These are phyloP conservation scores for Leccinum angustisporum DNA, from an alignment of 1,284 basidiomycete genomes.

Conservation along the genomic window DNA sequence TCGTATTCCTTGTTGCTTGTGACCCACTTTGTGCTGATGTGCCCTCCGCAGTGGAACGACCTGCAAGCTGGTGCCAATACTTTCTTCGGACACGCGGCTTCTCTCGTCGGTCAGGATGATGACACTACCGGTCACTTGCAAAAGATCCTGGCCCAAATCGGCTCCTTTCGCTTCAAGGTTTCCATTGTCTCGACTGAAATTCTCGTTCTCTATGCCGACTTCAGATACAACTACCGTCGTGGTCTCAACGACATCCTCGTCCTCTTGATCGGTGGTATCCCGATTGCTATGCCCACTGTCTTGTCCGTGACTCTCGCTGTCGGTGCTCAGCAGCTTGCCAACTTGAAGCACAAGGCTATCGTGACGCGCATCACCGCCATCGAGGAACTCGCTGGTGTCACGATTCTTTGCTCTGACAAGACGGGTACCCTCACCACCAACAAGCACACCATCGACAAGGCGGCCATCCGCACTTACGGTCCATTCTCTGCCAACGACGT, in stretches of 20 bases:
- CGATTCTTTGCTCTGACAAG: constrained; percentile 72
- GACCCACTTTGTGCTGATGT: constrained; percentile 5
- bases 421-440: constrained; percentile 97
- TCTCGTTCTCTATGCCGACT: constrained; percentile 84
- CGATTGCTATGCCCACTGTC: constrained; percentile 98
- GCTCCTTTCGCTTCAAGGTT: constrained; percentile 86
- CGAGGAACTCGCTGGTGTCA: constrained; percentile 95
- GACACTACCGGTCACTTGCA: constrained; percentile 97
- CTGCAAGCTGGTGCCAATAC: constrained; percentile 94
- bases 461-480: constrained; percentile 90
- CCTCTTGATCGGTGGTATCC: constrained; percentile 97
- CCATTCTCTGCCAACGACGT: constrained; percentile 89
- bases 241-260: constrained; percentile 97
- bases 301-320: constrained; percentile 96
- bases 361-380: constrained; percentile 98
- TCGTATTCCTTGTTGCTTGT: constrained; percentile 35
- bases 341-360: constrained; percentile 90
- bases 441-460: constrained; percentile 96
- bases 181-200: constrained; percentile 92
- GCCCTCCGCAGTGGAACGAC: constrained; percentile 78
- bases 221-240: constrained; percentile 86
- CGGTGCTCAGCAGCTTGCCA: constrained; percentile 93
- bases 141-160: constrained; percentile 95
- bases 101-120: constrained; percentile 88
- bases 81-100: constrained; percentile 94